phyloP scores from a whole-genome alignment of 192 early-diverging fungal genomes.

The Backusella mclennaniae region DNA sequence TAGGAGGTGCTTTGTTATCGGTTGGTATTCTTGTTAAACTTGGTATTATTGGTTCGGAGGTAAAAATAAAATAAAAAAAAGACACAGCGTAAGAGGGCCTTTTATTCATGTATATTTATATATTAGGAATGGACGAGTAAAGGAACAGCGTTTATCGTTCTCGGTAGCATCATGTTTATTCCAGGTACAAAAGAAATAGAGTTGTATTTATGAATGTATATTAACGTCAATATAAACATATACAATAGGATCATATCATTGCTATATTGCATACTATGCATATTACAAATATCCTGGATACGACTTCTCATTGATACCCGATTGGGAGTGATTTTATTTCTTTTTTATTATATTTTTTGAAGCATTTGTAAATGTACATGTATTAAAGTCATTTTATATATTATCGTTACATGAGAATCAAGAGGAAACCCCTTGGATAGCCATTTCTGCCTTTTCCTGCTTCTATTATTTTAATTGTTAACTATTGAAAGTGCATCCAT shows the following conservation, averaged over 20 bases:
- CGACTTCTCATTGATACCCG: slow-evolving; percentile 54
- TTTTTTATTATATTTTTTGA: neutral
- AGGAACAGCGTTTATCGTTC: slow-evolving; percentile 52
- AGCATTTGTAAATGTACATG: neutral
- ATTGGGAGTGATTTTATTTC: slow-evolving; percentile 31
- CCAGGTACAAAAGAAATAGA: slow-evolving; percentile 36
- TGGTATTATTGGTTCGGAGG: slow-evolving; percentile 46
- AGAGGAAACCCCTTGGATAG: neutral
- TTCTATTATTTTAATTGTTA: neutral
- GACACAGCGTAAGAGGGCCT: neutral
- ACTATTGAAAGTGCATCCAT: neutral
- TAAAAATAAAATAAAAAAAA: slow-evolving; percentile 13
- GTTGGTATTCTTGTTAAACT: slow-evolving; percentile 50
- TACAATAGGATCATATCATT: slow-evolving; percentile 48
- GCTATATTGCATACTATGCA: slow-evolving; percentile 56
- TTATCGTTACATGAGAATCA: neutral
- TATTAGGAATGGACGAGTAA: slow-evolving; percentile 48
- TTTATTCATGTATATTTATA: neutral
- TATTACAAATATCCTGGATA: slow-evolving; percentile 56
- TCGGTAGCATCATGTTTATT: slow-evolving; percentile 59
- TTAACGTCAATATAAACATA: neutral
- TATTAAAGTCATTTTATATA: neutral
- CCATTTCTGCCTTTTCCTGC: neutral
- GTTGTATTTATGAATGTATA: neutral
- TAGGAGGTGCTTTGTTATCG: slow-evolving; percentile 46